Conservation (phyloP, 306 rosid species). For the Chamaecrista fasciculata region DNA sequence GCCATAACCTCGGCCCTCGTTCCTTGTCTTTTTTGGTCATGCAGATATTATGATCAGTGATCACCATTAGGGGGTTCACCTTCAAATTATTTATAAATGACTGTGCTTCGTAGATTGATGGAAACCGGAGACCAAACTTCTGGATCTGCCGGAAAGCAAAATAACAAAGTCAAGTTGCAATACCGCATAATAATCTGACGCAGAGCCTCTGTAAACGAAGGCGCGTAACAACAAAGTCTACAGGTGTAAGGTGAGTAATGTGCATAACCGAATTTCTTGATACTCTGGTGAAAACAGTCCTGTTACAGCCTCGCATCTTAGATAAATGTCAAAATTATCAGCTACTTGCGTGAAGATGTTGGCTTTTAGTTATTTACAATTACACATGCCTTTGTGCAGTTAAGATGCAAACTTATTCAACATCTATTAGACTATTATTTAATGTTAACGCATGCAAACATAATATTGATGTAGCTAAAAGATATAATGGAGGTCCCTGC, state of each 20-base stretch:
- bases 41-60: neutral
- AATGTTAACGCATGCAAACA: neutral
- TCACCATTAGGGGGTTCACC: constrained; percentile 36
- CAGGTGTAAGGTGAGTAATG: neutral
- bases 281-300: constrained; percentile 3
- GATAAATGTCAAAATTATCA: neutral
- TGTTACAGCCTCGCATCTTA: constrained; percentile 6
- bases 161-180: constrained; percentile 4
- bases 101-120: constrained; percentile 56
- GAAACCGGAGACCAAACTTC: constrained; percentile 76
- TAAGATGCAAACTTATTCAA: neutral
- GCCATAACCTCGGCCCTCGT: constrained; percentile 6
- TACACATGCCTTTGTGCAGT: neutral
- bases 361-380: no score
- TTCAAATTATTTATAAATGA: constrained; percentile 52
- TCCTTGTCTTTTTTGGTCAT: constrained; percentile 4
- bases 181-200: neutral
- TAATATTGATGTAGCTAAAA: neutral
- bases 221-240: neutral
- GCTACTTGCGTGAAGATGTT: neutral
- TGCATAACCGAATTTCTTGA: neutral
- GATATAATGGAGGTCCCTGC: neutral
- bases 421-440: neutral
- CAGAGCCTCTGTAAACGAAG: neutral
- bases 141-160: constrained; percentile 50